These are phyloP conservation scores for Wickerhamiella kazuoi DNA, from an alignment of 805 yeast genomes.

Conservation along the genomic window DNA sequence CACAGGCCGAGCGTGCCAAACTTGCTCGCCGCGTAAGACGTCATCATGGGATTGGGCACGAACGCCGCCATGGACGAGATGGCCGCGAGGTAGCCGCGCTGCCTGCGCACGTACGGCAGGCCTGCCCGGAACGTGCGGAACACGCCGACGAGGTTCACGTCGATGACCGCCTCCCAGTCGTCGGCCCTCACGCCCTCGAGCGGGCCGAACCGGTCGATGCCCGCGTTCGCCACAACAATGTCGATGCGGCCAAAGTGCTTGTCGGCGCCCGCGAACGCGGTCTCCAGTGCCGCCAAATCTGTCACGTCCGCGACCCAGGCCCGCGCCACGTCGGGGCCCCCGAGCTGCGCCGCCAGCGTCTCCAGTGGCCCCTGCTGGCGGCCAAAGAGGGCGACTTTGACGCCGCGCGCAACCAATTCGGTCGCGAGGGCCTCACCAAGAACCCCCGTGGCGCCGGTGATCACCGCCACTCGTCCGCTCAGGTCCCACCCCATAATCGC, in stretches of 20 bases:
- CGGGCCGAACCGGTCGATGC: slow-evolving; percentile 3
- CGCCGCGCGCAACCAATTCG: neutral
- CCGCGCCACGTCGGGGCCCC: slow-evolving; percentile 1
- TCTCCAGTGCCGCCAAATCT: slow-evolving; percentile 1
- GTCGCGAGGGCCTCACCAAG: slow-evolving; percentile 1
- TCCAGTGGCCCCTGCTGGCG: slow-evolving; percentile 1
- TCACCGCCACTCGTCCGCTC: slow-evolving; percentile 1
- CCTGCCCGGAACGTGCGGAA: slow-evolving; percentile 6
- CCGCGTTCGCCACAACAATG: slow-evolving; percentile 5
- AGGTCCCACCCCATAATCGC: neutral
- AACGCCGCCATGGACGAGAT: slow-evolving; percentile 5
- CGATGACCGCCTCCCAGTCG: slow-evolving; percentile 2
- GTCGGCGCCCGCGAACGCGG: slow-evolving; percentile 2
- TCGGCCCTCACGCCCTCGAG: neutral
- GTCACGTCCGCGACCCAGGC: slow-evolving; percentile 4
- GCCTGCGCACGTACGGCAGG: slow-evolving; percentile 3
- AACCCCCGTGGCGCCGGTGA: slow-evolving; percentile 6
- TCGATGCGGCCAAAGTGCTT: slow-evolving; percentile 5
- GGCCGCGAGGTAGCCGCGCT: slow-evolving; percentile 3
- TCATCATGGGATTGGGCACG: slow-evolving; percentile 1
- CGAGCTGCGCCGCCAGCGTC: slow-evolving; percentile 1
- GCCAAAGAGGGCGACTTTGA: slow-evolving; percentile 5
- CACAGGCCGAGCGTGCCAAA: slow-evolving; percentile 2
- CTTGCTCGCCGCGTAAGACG: slow-evolving; percentile 3
- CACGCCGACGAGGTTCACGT: slow-evolving; percentile 4